Conservation (phyloP, 2,329 filamentous ascomycete species). For the Podosphaera leucotricha region DNA sequence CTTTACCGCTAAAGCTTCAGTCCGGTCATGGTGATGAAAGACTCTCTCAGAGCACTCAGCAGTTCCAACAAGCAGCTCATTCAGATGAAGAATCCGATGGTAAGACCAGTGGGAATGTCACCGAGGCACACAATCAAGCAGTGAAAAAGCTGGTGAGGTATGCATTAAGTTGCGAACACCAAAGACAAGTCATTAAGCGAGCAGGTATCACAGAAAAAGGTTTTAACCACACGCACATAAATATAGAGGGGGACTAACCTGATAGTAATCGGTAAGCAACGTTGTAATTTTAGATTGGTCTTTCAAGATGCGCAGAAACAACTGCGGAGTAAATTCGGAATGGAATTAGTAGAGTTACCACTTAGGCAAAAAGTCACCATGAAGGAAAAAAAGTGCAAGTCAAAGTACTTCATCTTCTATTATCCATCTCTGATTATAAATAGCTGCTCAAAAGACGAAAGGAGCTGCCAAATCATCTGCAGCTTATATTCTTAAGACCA, state of each 20-base stretch:
- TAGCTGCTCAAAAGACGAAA: conserved; percentile 19
- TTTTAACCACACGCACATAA: conserved; percentile 12
- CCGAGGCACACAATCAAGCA: conserved; percentile 21
- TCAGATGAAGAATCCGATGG: conserved; percentile 11
- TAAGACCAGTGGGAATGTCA: conserved; percentile 5
- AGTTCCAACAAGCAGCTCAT: conserved; percentile 4
- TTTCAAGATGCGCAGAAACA: conserved; percentile 56
- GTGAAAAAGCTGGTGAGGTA: conserved; percentile 47
- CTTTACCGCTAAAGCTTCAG: conserved; percentile 8
- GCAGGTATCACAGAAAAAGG: conserved; percentile 41
- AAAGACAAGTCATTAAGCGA: conserved; percentile 32
- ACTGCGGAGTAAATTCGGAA: conserved; percentile 57
- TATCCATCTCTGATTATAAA: conserved; percentile 18
- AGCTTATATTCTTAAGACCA: conserved; percentile 55
- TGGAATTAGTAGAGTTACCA: conserved; percentile 73
- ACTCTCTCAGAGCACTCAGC: conserved; percentile 8
- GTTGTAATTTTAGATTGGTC: conserved; percentile 48
- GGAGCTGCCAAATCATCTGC: conserved; percentile 32
- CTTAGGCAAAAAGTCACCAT: conserved; percentile 59
- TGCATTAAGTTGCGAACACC: conserved; percentile 40
- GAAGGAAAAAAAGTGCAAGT: conserved; percentile 49
- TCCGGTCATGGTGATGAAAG: conserved; percentile 12
- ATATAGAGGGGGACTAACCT: conserved; percentile 1
- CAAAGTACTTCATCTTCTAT: not conserved
- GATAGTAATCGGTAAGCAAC: conserved; percentile 21